Conservation (phyloP, 768 basidiomycete genomes). For the Mycena vulgaris region DNA sequence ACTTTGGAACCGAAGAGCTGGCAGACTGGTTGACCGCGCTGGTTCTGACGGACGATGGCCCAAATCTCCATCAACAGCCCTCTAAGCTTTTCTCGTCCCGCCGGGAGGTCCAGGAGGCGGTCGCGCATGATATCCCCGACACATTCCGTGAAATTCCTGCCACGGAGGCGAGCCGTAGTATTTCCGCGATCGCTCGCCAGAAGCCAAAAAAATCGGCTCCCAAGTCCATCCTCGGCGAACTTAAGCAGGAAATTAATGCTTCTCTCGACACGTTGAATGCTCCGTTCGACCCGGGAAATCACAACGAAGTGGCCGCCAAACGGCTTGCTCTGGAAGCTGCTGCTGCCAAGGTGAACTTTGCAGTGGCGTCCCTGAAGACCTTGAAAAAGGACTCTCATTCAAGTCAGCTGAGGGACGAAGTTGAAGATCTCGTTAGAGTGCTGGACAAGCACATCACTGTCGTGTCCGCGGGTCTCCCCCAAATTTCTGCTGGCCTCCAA, state of each 20-base stretch:
- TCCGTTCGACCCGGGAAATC: no score
- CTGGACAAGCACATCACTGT: no score
- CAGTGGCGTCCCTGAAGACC: no score
- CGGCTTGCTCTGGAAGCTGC: no score
- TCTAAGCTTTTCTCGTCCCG: constrained; percentile 29
- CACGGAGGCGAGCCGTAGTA: not conserved
- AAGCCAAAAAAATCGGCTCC: not conserved
- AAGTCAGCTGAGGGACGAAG: not conserved
- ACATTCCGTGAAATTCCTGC: constrained; percentile 1
- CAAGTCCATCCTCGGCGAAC: no score
- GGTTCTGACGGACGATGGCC: constrained; percentile 17
- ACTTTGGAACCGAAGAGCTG: constrained; percentile 6
- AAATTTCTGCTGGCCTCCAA: no score
- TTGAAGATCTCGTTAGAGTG: no score
- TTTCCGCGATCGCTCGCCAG: not conserved
- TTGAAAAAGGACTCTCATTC: not conserved
- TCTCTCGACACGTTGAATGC: no score
- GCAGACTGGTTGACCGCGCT: constrained; percentile 12
- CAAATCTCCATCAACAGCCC: constrained; percentile 16
- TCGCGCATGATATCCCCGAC: not conserved
- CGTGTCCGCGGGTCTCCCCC: no score
- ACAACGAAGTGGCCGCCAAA: no score
- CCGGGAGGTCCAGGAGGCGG: constrained; percentile 15
- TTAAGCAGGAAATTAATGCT: no score
- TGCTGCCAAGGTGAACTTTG: no score